Base-by-base conservation (phyloP, 768 basidiomycete genomes). In the Lactifluus hygrophoroides region DNA sequence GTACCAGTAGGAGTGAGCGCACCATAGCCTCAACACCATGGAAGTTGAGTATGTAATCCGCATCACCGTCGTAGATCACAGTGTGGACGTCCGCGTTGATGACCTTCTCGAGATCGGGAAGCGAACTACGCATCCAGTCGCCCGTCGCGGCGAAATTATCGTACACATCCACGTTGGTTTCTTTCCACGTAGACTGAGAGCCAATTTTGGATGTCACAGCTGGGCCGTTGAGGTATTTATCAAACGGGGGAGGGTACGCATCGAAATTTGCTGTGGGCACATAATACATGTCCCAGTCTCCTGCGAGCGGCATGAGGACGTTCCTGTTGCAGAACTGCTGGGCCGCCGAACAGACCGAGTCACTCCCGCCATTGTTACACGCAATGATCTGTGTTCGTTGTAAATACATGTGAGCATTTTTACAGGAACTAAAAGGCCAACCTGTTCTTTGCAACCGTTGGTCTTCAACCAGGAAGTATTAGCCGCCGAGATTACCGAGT, bases 21-120 rank as follows among this genome's bases (percentile, higher is more conserved):
- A 81, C 80, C 80, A 83, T 80, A 2, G 76, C 75, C 69, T 83
- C 81, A 17, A 83, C 75, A 13, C 83, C 81, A 34, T 74, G 66
- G 63, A 71, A 82, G 66, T 83, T 84, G 32, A 32, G 32, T 5
- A 32, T 32, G 32, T 32, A 32, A 32, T 32, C 32, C 32, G 32
- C 32, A 32, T 32, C 32, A 32, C 32, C 32, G 32, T 32, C 32
- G 32, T 32, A 32, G 32, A 32, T 32, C 32, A 32, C 32, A 32
- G 32, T 32, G 10, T 10, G 32, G 5, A 32, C 32, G 10, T 10
- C 32, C 32, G 5, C 32, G 32, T 32, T 32, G 32, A 32, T 32
- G 32, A 32, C 32, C 10, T 10, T 32, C 32, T 32, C 32, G 32
- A 32, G 32, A 32, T 32, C 32, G 32, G 32, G 32, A 32, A 5